These are phyloP conservation scores for Macrocybe sp. DNA, from an alignment of 1,284 basidiomycete genomes.

Conservation along the genomic window DNA sequence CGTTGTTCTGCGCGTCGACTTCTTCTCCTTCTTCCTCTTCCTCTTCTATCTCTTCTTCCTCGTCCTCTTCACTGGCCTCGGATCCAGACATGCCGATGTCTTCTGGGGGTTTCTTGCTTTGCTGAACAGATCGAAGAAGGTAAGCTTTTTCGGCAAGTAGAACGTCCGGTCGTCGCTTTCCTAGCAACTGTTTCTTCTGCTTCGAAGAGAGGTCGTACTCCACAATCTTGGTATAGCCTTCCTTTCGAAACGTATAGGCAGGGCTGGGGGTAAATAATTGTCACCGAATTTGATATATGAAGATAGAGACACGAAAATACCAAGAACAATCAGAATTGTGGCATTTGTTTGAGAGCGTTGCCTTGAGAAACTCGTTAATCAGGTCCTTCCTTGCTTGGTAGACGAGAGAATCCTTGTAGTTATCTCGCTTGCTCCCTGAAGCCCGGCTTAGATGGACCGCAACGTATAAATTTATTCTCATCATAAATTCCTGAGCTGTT, in stretches of 20 bases:
- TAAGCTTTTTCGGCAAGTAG: conserved; percentile 45
- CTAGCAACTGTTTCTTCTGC: conserved; percentile 63
- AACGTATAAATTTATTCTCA: conserved; percentile 73
- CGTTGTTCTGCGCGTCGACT: conserved; percentile 29
- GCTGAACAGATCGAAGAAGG: conserved; percentile 14
- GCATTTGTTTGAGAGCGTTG: conserved; percentile 69
- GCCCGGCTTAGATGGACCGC: conserved; percentile 56
- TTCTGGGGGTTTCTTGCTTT: conserved; percentile 17
- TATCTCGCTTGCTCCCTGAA: conserved; percentile 63
- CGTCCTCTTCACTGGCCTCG: conserved; percentile 36
- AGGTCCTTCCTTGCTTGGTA: conserved; percentile 86
- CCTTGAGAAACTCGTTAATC: conserved; percentile 81
- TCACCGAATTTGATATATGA: conserved; percentile 6
- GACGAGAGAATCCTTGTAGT: conserved; percentile 86
- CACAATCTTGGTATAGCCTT: conserved; percentile 92
- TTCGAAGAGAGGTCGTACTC: conserved; percentile 86
- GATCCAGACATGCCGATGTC: conserved; percentile 39
- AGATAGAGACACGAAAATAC: conserved; percentile 44
- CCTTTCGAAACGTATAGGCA: conserved; percentile 88
- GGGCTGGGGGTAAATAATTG: conserved; percentile 40
- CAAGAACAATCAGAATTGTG: conserved; percentile 72
- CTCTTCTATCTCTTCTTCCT: conserved; percentile 32
- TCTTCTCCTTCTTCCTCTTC: conserved; percentile 35
- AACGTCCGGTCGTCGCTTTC: conserved; percentile 64
- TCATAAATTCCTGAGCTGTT: conserved; percentile 62